Conservation (phyloP, 306 rosid species). For the Lathyrus sativus region DNA sequence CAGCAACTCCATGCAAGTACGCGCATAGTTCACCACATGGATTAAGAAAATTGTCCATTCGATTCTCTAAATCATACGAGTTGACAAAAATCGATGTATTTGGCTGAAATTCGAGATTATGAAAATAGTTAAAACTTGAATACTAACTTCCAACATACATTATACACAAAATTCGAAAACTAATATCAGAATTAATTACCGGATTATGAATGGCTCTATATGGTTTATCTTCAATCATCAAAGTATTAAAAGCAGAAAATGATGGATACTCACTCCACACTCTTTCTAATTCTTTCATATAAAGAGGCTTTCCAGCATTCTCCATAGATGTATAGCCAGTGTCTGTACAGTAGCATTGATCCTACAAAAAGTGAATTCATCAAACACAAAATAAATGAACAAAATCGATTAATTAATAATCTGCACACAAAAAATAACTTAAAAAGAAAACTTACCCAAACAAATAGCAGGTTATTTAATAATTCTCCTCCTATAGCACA, state of each 20-base stretch:
- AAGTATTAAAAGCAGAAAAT: constrained; percentile 20
- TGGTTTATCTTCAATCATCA: constrained; percentile 34
- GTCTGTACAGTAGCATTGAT: constrained; percentile 3
- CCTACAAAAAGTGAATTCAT: background rate
- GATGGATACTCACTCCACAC: background rate
- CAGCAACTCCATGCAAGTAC: background rate
- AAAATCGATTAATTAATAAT: background rate
- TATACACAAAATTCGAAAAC: background rate
- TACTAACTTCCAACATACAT: background rate
- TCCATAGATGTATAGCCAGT: constrained; percentile 28
- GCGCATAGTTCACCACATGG: background rate
- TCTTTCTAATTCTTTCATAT: constrained; percentile 26
- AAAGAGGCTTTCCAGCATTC: background rate
- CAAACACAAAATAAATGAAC: background rate
- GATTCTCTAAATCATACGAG: constrained; percentile 10
- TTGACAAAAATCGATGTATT: constrained; percentile 17
- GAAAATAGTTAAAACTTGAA: background rate
- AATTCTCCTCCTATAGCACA: constrained; percentile 8
- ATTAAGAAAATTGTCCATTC: background rate
- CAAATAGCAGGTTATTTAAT: constrained; percentile 4
- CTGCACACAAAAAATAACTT: background rate
- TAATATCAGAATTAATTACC: background rate
- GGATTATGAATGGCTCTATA: constrained; percentile 37
- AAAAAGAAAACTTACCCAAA: constrained; percentile 35
- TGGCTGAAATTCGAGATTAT: background rate